Conservation (phyloP, 495 filamentous ascomycete species). For the Margaritispora aquatica region DNA sequence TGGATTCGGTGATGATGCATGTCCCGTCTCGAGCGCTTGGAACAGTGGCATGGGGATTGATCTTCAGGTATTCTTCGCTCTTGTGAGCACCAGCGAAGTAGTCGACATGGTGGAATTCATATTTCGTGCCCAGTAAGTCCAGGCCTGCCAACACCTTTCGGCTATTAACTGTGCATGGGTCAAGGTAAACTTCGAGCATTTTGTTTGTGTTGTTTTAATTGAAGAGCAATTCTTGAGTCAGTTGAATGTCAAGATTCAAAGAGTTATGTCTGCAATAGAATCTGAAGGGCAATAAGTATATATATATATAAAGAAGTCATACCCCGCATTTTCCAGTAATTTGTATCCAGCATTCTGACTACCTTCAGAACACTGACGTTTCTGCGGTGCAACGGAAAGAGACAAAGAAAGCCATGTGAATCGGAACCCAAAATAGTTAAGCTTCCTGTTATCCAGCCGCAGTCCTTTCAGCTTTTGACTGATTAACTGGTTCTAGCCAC, state of each 20-base stretch:
- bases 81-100: constrained; percentile 30
- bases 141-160: constrained; percentile 31
- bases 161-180: constrained; percentile 30
- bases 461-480: neutral
- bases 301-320: neutral
- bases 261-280: neutral
- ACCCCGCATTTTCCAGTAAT: neutral
- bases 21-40: constrained; percentile 27
- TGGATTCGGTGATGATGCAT: constrained; percentile 28
- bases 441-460: neutral
- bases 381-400: neutral
- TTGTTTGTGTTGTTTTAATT: constrained; percentile 13
- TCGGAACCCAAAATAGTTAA: neutral
- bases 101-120: constrained; percentile 26
- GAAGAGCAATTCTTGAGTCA: too few species aligned
- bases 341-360: neutral
- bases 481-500: neutral
- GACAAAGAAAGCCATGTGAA: neutral
- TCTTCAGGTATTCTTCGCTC: constrained; percentile 21
- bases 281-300: neutral
- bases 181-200: constrained; percentile 30
- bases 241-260: too few species aligned
- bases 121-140: constrained; percentile 25
- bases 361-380: too few species aligned
- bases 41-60: constrained; percentile 29